Conservation (phyloP, 352 stramenopile genomes). For the Lagenidium giganteum region DNA sequence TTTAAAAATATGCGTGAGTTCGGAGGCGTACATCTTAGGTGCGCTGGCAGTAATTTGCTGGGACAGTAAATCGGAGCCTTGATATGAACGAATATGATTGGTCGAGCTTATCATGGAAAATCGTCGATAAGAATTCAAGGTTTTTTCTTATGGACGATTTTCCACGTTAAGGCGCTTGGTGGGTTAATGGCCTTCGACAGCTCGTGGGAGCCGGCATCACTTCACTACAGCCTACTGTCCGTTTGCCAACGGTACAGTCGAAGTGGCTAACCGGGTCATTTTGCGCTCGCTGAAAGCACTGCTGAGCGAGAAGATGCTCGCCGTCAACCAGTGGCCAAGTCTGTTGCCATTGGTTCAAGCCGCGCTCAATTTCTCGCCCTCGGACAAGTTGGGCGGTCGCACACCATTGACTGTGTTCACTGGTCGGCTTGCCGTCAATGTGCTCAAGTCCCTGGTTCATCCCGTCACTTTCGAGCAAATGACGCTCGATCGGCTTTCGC, state of each 20-base stretch:
- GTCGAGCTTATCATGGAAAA: too few relatives aligned
- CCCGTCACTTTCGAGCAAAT: too few relatives aligned
- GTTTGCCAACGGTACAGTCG: constrained; percentile 17
- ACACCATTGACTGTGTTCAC: constrained; percentile 9
- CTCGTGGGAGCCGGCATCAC: constrained; percentile 13
- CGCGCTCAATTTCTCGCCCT: constrained; percentile 3
- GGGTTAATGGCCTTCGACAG: constrained; percentile 7
- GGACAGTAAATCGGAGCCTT: too few relatives aligned
- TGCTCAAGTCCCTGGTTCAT: not conserved
- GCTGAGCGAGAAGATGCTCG: constrained; percentile 1
- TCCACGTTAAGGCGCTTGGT: too few relatives aligned
- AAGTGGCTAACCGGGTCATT: constrained; percentile 17
- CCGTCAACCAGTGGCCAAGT: not conserved
- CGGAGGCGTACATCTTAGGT: too few relatives aligned
- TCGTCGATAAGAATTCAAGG: too few relatives aligned
- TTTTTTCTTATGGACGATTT: too few relatives aligned
- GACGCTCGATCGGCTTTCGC: too few relatives aligned
- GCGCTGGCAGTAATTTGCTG: too few relatives aligned
- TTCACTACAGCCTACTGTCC: constrained; percentile 17
- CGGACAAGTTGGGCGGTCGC: not conserved
- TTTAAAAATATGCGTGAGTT: too few relatives aligned
- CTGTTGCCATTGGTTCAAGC: constrained; percentile 5
- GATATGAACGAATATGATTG: too few relatives aligned
- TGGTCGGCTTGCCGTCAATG: not conserved
- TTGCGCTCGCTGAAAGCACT: constrained; percentile 5